phyloP scores from a whole-genome alignment of 495 filamentous ascomycete genomes.

The Hypomontagnella submonticulosa region DNA sequence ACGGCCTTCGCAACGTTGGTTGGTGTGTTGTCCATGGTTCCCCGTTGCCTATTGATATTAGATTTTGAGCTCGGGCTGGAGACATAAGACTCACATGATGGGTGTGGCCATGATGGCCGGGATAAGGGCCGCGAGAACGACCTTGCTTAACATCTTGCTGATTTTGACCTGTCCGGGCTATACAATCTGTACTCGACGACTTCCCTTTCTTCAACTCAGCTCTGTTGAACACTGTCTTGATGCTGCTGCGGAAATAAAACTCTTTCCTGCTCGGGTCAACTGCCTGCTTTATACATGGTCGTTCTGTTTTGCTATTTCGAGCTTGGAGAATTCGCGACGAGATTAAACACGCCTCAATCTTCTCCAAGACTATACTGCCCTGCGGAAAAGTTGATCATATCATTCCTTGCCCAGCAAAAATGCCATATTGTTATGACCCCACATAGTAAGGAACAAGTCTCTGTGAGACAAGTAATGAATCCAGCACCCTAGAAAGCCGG shows the following conservation, averaged over 20 bases:
- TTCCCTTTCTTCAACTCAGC: conserved; percentile 10
- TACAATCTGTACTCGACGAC: neutral
- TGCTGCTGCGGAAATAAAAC: conserved; percentile 1
- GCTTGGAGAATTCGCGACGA: conserved; percentile 17
- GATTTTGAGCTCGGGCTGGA: neutral
- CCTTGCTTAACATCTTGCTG: conserved; percentile 33
- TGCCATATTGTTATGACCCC: conserved; percentile 19
- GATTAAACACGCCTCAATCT: conserved; percentile 21
- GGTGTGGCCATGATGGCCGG: conserved; percentile 39
- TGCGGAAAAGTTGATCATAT: conserved; percentile 19
- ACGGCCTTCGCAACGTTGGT: neutral
- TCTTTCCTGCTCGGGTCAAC: conserved; percentile 1
- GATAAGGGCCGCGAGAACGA: conserved; percentile 35
- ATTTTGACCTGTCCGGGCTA: conserved; percentile 6
- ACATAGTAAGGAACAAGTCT: conserved; percentile 4
- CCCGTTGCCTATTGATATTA: conserved; percentile 22
- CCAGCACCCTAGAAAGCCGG: conserved; percentile 19
- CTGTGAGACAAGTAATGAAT: conserved; percentile 20
- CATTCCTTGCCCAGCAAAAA: conserved; percentile 10
- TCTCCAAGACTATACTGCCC: conserved; percentile 11
- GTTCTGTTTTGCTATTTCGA: neutral
- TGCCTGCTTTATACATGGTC: conserved; percentile 24
- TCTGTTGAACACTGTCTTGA: conserved; percentile 10
- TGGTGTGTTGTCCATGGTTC: neutral
- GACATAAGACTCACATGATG: conserved; percentile 25